A percentile compares a stretch with the other conserved stretches of the same genome.
Conservation (phyloP, 768 basidiomycete species). For the Clitopilus passeckerianus region DNA sequence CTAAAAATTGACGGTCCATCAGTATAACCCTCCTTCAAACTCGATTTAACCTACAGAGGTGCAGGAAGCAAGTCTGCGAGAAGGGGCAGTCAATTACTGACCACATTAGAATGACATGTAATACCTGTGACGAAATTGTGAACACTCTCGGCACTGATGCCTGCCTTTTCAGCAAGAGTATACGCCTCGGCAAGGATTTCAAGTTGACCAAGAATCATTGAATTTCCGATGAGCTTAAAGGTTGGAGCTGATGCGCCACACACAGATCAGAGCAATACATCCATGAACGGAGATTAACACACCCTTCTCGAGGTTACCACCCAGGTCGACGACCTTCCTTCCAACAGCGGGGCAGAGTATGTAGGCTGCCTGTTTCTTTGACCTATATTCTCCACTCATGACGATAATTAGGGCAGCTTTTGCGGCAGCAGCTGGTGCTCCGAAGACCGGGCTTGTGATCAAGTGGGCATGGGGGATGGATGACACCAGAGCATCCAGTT, state of each 20-base stretch:
- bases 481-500: conserved; percentile 67
- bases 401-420: conserved; percentile 62
- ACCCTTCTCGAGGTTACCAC: conserved; percentile 84
- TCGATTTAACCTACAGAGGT: conserved; percentile 35
- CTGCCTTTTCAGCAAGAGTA: conserved; percentile 81
- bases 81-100: neutral
- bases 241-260: conserved; percentile 37
- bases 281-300: neutral
- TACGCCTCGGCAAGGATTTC: conserved; percentile 81
- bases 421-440: conserved; percentile 62
- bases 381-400: conserved; percentile 77
- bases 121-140: conserved; percentile 54
- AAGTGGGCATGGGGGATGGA: conserved; percentile 54
- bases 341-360: conserved; percentile 78
- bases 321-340: conserved; percentile 74
- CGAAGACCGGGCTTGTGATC: conserved; percentile 77
- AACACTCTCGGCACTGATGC: conserved; percentile 63
- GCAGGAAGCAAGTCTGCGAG: conserved; percentile 62
- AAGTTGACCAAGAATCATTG: conserved; percentile 68
- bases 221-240: conserved; percentile 78
- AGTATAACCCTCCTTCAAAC: neutral
- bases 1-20: conserved; percentile 22
- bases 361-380: conserved; percentile 77
- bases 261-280: neutral
- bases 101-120: conserved; percentile 1